Base-by-base conservation (phyloP, 306 rosid genomes). In the Vicia sativa region DNA sequence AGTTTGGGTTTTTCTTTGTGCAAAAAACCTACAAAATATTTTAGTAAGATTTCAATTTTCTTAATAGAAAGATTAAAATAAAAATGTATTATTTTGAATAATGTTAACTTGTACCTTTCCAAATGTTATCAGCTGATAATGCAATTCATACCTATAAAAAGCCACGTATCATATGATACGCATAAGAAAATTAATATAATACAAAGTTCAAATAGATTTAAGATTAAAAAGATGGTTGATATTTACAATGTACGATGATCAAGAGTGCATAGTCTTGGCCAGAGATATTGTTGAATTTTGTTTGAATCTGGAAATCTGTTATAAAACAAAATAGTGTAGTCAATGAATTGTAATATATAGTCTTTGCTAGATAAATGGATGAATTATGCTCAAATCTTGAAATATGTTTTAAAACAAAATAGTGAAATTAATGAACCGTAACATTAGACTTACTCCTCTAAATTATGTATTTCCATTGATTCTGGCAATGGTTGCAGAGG, bases 101-200 rank as follows among this genome's bases (percentile, higher is more conserved):
- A 29, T 0, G 0, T 28, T 12, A 16, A 11, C 9, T 35, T 7
- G 9, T 77, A 90, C 96, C 95, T 91, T 89, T 76, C 96, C 96
- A 74, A 83, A 89, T 2, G 96, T 89, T 68, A 91, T 91, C 79
- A 91, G 3, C 18, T 85, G 96, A 76, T 87, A 89, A 78, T 87
- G 97, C 8, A 91, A 81, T 56, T 87, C 84, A 41, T 89, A 92
- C 85, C 91, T 92, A 5, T n/a, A 34, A 7, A 19, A 54, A 12
- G 37, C 1, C 29, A 74, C 9, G 68, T 6, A 60, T 9, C 31
- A 56, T 13, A 46, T 43, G 39, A 31, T 34, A 54, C 38, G 39
- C 54, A 31, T 23, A 59, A 44, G 7, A 44, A 54, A 11, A 28
- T 31, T 43, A 48, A 31, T n/a, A 1, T 8, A 21, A 62, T 45